phyloP scores from a whole-genome alignment of 805 yeast genomes.

The Schwanniomyces sp. region DNA sequence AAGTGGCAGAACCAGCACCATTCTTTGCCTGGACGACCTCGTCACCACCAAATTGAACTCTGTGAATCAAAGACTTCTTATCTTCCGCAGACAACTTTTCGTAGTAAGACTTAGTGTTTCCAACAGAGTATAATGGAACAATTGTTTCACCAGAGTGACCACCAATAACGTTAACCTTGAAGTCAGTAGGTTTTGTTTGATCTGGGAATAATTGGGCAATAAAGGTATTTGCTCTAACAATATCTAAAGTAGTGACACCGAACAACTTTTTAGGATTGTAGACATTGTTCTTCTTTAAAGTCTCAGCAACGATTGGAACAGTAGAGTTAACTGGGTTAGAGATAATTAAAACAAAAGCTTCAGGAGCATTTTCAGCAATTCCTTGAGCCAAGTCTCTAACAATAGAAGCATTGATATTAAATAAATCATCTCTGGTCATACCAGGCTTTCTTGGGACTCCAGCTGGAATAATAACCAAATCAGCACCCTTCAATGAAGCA shows the following conservation, averaged over 20 bases:
- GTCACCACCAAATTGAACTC: constrained; percentile 94
- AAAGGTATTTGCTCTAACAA: constrained; percentile 85
- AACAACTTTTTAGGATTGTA: constrained; percentile 72
- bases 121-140: constrained; percentile 73
- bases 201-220: constrained; percentile 53
- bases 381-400: constrained; percentile 72
- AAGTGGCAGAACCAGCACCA: constrained; percentile 83
- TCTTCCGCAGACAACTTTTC: constrained; percentile 56
- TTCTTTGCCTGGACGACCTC: constrained; percentile 84
- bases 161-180: constrained; percentile 76
- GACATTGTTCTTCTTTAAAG: constrained; percentile 64
- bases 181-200: constrained; percentile 49
- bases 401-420: constrained; percentile 81
- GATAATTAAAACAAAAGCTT: constrained; percentile 76
- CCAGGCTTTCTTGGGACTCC: constrained; percentile 95
- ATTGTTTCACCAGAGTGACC: constrained; percentile 96
- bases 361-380: constrained; percentile 69
- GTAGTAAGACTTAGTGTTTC: constrained; percentile 31
- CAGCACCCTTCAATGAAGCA: constrained; percentile 44
- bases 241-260: constrained; percentile 88
- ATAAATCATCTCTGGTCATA: constrained; percentile 89
- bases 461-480: constrained; percentile 68
- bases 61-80: constrained; percentile 67
- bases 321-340: constrained; percentile 95
- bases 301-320: constrained; percentile 85